A percentile compares a stretch with the other conserved stretches of the same genome.
These are phyloP conservation scores for Sporobolomyces roseus DNA, from an alignment of 768 basidiomycete species.

Conservation along the genomic window DNA sequence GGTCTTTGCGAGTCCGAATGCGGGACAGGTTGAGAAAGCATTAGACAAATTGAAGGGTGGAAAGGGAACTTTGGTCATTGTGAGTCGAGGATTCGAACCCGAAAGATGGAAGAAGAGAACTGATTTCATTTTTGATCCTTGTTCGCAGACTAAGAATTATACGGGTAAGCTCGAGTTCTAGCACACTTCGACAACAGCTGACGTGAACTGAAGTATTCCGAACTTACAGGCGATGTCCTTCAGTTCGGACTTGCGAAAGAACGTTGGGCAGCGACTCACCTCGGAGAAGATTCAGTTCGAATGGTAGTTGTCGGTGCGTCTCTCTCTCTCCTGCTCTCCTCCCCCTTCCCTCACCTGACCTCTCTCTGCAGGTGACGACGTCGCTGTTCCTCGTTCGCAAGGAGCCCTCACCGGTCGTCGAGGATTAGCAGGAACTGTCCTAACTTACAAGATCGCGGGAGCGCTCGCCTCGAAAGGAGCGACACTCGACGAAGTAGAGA, in stretches of 20 bases:
- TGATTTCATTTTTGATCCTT: neutral
- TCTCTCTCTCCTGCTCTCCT: neutral
- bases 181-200: no score
- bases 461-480: constrained; percentile 49
- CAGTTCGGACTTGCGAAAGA: constrained; percentile 51
- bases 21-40: constrained; percentile 73
- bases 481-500: constrained; percentile 48
- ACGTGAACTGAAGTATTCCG: neutral
- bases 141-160: constrained; percentile 3
- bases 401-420: constrained; percentile 52
- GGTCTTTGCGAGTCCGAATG: constrained; percentile 84
- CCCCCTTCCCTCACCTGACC: neutral
- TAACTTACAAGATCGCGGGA: constrained; percentile 52
- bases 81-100: neutral
- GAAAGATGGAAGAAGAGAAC: neutral
- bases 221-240: constrained; percentile 47
- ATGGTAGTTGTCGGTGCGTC: constrained; percentile 47
- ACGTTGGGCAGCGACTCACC: constrained; percentile 42
- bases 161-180: constrained; percentile 2
- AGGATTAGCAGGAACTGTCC: constrained; percentile 51
- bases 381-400: constrained; percentile 50
- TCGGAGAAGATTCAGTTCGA: constrained; percentile 46
- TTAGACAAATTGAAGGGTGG: constrained; percentile 54
- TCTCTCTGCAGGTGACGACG: constrained; percentile 49
- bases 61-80: constrained; percentile 17